A percentile compares a stretch with the other conserved stretches of the same genome.
phyloP scores from a whole-genome alignment of 2,329 filamentous ascomycete genomes.

The Reticulascus tulasneorum region DNA sequence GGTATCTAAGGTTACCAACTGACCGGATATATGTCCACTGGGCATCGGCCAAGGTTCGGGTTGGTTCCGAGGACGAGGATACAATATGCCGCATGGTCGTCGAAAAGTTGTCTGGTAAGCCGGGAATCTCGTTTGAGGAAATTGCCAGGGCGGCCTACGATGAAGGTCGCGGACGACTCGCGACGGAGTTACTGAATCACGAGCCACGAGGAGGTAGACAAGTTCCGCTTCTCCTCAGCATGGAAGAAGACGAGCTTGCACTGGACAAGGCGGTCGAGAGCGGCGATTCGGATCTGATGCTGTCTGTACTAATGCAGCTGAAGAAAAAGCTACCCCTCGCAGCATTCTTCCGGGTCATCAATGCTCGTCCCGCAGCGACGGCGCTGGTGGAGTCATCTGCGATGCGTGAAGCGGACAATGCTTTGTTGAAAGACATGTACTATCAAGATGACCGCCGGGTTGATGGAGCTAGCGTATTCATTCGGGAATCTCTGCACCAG shows the following conservation, averaged over 20 bases:
- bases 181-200: conserved; percentile 86
- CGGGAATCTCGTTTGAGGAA: conserved; percentile 91
- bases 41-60: conserved; percentile 90
- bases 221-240: conserved; percentile 85
- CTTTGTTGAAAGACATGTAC: conserved; percentile 87
- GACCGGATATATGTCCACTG: conserved; percentile 94
- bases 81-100: conserved; percentile 83
- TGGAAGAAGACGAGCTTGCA: conserved; percentile 94
- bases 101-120: conserved; percentile 78
- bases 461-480: conserved; percentile 82
- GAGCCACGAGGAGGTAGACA: conserved; percentile 94
- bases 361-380: conserved; percentile 76
- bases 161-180: conserved; percentile 83
- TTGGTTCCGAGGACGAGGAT: conserved; percentile 81
- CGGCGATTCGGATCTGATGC: conserved; percentile 89
- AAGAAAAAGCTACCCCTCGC: conserved; percentile 88
- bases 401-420: conserved; percentile 64
- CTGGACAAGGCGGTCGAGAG: conserved; percentile 96
- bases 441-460: conserved; percentile 92
- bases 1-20: conserved; percentile 79
- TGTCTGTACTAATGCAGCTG: conserved; percentile 80
- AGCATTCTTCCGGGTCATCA: conserved; percentile 89
- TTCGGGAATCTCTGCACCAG: conserved; percentile 77
- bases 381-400: conserved; percentile 87
- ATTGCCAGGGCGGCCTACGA: conserved; percentile 93